Evolutionary conservation across 352 stramenopile genomes (phyloP).

Genomic region (Pythium dissotocum): DNA sequence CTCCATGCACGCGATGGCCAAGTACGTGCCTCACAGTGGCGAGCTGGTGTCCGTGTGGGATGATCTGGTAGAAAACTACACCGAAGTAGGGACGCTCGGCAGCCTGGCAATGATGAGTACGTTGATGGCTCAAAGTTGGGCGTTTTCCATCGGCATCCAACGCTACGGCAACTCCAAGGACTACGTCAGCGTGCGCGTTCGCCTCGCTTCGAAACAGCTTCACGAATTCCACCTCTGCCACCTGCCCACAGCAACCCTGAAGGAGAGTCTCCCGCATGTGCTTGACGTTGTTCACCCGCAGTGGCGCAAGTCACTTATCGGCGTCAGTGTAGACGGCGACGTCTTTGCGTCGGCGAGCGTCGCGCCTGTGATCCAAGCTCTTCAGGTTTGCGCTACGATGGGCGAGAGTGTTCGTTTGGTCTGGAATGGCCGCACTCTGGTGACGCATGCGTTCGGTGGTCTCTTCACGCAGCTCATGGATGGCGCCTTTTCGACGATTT

Average conservation of each 20-base stretch:
- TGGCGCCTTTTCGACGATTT: conserved; percentile 14
- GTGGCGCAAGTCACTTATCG: conserved; percentile 13
- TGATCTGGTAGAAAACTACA: conserved; percentile 22
- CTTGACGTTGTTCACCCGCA: conserved; percentile 10
- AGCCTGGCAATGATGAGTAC: conserved; percentile 41
- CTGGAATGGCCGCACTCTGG: conserved; percentile 19
- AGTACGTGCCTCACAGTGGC: conserved; percentile 20
- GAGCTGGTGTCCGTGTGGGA: conserved; percentile 40
- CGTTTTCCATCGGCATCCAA: conserved; percentile 51
- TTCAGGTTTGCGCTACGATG: background rate
- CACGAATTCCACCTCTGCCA: conserved; percentile 34
- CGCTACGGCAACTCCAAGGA: background rate
- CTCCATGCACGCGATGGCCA: conserved; percentile 23
- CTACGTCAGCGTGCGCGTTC: conserved; percentile 36
- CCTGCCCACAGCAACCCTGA: background rate
- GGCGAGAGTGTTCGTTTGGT: conserved; percentile 3
- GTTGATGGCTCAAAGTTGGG: conserved; percentile 44
- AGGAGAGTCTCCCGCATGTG: conserved; percentile 1
- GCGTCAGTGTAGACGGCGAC: conserved; percentile 24
- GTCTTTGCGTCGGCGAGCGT: background rate
- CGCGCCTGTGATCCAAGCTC: background rate
- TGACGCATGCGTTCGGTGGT: conserved; percentile 3
- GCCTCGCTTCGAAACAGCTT: conserved; percentile 36
- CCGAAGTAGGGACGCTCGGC: conserved; percentile 33
- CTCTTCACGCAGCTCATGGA: conserved; percentile 20